Conservation (phyloP, 2,329 filamentous ascomycete genomes). For the Diplodia scrobiculata region DNA sequence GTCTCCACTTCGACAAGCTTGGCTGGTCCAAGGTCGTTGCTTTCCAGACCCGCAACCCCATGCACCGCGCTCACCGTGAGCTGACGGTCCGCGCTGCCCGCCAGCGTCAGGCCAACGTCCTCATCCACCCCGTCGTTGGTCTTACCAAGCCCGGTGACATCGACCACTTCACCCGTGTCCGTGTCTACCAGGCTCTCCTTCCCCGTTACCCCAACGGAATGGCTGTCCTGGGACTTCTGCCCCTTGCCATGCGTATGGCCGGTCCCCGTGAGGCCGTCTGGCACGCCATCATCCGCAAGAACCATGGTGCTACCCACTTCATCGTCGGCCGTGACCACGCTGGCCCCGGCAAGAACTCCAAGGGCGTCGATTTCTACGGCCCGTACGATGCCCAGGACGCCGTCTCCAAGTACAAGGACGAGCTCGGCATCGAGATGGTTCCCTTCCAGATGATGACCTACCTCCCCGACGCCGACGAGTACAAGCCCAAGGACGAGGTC, state of each 20-base stretch:
- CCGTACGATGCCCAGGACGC: conserved; percentile 96
- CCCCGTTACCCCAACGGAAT: conserved; percentile 98
- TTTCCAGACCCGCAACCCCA: conserved; percentile 96
- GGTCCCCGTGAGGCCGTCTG: conserved; percentile 97
- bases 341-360: conserved; percentile 96
- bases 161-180: conserved; percentile 98
- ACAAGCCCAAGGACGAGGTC: conserved; percentile 90
- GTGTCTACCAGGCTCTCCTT: conserved; percentile 95
- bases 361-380: conserved; percentile 95
- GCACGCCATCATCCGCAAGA: conserved; percentile 99
- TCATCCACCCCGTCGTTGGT: conserved; percentile 98
- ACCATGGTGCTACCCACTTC: conserved; percentile 98
- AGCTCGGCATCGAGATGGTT: conserved; percentile 98
- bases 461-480: conserved; percentile 95
- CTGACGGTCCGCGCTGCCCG: conserved; percentile 95
- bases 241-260: conserved; percentile 98
- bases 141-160: conserved; percentile 99
- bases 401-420: conserved; percentile 92
- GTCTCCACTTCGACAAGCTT: conserved; percentile 98
- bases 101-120: conserved; percentile 93
- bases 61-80: conserved; percentile 98
- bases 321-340: conserved; percentile 98
- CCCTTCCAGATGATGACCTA: conserved; percentile 99
- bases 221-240: conserved; percentile 92
- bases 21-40: conserved; percentile 97